Conservation (phyloP, 306 rosid genomes). For the Trifolium fragiferum region DNA sequence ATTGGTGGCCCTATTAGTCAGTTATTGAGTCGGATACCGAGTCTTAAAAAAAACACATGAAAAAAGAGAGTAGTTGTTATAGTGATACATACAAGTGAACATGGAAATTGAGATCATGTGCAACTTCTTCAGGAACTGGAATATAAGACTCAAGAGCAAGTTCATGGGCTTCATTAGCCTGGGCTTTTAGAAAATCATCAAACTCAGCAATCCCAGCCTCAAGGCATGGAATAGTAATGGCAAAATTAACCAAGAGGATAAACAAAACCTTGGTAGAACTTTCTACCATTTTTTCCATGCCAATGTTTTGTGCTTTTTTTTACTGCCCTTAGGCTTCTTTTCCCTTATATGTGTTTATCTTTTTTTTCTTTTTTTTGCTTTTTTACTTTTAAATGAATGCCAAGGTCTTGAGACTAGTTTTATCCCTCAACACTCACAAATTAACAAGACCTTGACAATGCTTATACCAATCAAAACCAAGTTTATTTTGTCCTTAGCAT, state of each 20-base stretch:
- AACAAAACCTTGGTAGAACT: background rate
- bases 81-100: slow-evolving; percentile 38
- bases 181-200: slow-evolving; percentile 18
- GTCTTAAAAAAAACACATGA: no score
- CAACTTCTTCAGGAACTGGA: slow-evolving; percentile 10
- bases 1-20: no score
- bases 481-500: background rate
- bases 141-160: background rate
- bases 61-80: no score
- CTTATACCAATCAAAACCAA: background rate
- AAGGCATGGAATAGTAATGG: slow-evolving; percentile 40
- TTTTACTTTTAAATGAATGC: background rate
- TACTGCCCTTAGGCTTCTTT: background rate
- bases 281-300: slow-evolving; percentile 31
- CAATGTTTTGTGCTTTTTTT: background rate
- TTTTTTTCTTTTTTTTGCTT: background rate
- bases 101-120: slow-evolving; percentile 10
- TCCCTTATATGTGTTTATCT: background rate
- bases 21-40: no score
- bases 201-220: slow-evolving; percentile 36
- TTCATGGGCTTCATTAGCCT: background rate
- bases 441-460: slow-evolving; percentile 26
- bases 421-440: background rate
- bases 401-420: slow-evolving; percentile 30
- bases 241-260: background rate